phyloP scores from a whole-genome alignment of 305 asterid genomes.

The Fraxinus greggii region DNA sequence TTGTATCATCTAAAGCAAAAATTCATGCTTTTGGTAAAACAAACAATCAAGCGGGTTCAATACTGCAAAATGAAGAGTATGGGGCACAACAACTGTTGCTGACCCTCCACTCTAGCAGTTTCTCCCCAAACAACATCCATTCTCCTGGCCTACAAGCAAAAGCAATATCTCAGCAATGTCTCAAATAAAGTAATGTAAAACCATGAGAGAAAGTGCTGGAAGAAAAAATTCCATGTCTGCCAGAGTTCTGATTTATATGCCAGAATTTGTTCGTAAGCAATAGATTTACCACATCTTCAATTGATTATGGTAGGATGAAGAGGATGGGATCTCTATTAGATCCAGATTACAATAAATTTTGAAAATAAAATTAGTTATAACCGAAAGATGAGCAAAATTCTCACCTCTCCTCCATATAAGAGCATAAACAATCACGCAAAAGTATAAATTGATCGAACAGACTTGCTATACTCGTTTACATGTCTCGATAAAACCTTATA shows the following conservation, averaged over 20 bases:
- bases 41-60: neutral
- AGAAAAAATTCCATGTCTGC: conserved; percentile 6
- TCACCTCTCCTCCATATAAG: too few relatives aligned
- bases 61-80: conserved; percentile 81
- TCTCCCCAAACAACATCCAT: conserved; percentile 99
- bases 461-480: too few relatives aligned
- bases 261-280: neutral
- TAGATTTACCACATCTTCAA: neutral
- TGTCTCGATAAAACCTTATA: neutral
- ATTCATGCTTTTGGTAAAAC: neutral
- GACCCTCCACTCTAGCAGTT: conserved; percentile 98
- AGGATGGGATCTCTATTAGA: neutral
- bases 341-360: neutral
- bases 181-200: conserved; percentile 10
- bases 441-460: too few relatives aligned
- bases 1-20: neutral
- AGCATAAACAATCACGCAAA: too few relatives aligned
- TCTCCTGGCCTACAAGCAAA: conserved; percentile 42
- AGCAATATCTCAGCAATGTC: neutral
- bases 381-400: neutral
- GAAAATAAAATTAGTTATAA: neutral
- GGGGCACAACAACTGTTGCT: conserved; percentile 68
- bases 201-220: neutral
- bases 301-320: neutral
- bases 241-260: neutral